Evolutionary conservation across 768 basidiomycete species (phyloP), one percentile per base, ranked within the genome.

Genomic region (Sistotremastrum suecicum): DNA sequence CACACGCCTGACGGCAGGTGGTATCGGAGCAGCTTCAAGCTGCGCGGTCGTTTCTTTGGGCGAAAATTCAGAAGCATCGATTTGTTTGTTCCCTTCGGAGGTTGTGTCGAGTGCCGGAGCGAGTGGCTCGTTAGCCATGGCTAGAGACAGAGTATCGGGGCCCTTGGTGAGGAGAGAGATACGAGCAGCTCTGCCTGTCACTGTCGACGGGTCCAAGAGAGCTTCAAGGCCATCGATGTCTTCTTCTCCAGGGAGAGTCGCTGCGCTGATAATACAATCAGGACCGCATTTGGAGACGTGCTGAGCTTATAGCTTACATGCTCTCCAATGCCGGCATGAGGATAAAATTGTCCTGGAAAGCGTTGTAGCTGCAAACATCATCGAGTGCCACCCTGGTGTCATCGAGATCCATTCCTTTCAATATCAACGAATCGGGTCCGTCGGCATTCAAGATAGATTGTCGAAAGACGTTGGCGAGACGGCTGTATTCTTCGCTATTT

Each of bases 201-300:
- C 48, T 11, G 57, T 63, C 35, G 51, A 44, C 5, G 63, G 63
- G 44, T 64, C 58, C 32, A 63, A 52, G 35, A 63, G 48, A 29
- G 52, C 57, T 33, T 49, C 50, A 34, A 64, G 39, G 6, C 58
- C 60, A n/a, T 55, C 59, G 9, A 56, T 34, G 41, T 60, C 59
- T 41, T 62, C 63, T 39, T 61, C 57, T n/a, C 59, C 62, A 2
- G 61, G 61, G 20, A 63, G 49, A 8, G 62, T 64, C 29, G 59
- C 61, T 10, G 61, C 43, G 36, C 60, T 63, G 41, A 1, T 42
- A 36, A 36, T 29, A 29, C 28, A 34, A 38, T 51, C 36, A 52
- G 38, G 31, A 45, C 11, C 0, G 7, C 7, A 6, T 20, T 3
- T 9, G 12, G 34, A 44, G 20, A 31, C 5, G n/a, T 11, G 10